Conservation (phyloP, 768 basidiomycete species). For the Pulveroboletus sp. region DNA sequence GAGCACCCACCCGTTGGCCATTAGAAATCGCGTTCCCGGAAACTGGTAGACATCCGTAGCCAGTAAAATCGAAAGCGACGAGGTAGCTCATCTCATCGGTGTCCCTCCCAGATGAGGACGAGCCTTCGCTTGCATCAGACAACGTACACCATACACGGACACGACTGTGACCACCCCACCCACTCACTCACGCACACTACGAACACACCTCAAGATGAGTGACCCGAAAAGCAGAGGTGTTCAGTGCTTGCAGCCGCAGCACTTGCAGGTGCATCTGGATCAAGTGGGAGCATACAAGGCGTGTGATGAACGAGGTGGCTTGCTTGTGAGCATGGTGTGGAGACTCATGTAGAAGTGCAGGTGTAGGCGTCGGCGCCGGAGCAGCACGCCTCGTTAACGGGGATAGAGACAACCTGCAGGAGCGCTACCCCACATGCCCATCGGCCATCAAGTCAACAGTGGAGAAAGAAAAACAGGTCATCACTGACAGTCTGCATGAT, state of each 20-base stretch:
- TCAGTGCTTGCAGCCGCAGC: slow-evolving; percentile 19
- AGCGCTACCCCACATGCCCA: too few relatives aligned
- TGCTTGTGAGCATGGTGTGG: background rate
- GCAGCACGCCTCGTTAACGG: slow-evolving; percentile 21
- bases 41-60: too few relatives aligned
- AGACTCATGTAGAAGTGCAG: slow-evolving; percentile 9
- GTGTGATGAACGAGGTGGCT: background rate
- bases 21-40: too few relatives aligned
- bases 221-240: background rate
- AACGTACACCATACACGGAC: too few relatives aligned
- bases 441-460: background rate
- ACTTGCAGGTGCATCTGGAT: slow-evolving; percentile 15
- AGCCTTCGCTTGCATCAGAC: too few relatives aligned
- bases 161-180: too few relatives aligned
- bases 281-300: too few relatives aligned
- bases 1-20: too few relatives aligned
- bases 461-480: background rate
- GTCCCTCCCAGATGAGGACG: too few relatives aligned
- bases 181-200: too few relatives aligned
- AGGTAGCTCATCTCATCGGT: too few relatives aligned
- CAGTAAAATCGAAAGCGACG: too few relatives aligned
- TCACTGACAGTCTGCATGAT: slow-evolving; percentile 15
- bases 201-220: background rate
- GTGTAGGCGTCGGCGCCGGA: slow-evolving; percentile 1
- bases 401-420: slow-evolving; percentile 7